Evolutionary conservation across 176 grass and related monocot species (phyloP).

Genomic region (Otatea glauca): DNA sequence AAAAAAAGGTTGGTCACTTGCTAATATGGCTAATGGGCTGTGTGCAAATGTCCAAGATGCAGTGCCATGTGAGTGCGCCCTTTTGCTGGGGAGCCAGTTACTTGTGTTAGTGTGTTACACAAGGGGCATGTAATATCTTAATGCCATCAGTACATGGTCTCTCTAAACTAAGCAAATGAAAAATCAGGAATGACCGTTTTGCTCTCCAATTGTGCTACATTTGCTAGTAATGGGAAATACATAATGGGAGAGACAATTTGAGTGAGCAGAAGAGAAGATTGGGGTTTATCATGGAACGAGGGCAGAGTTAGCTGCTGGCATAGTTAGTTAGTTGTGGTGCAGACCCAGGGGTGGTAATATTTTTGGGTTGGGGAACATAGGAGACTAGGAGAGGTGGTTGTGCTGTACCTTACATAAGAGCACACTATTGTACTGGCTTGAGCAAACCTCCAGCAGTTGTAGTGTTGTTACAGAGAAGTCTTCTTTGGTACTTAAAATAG

Average conservation of each 20-base stretch:
- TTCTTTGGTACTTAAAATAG: neutral
- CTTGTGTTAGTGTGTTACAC: neutral
- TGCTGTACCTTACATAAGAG: neutral
- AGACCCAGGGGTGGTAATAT: neutral
- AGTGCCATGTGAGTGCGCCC: neutral
- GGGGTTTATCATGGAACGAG: neutral
- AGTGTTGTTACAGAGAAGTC: neutral
- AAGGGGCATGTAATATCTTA: neutral
- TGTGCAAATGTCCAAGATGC: constrained; percentile 14
- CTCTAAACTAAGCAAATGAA: neutral
- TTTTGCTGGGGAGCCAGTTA: neutral
- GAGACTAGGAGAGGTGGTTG: neutral
- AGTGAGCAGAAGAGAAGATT: neutral
- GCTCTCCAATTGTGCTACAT: neutral
- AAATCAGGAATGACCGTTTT: neutral
- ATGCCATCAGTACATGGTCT: neutral
- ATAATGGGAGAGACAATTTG: neutral
- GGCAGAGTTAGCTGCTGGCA: neutral
- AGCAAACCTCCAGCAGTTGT: constrained; percentile 1
- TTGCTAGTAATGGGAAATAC: neutral
- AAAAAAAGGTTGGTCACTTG: neutral
- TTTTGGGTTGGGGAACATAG: neutral
- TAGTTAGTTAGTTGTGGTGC: neutral
- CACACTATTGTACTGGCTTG: neutral
- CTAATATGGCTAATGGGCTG: neutral